Base-by-base conservation (phyloP, 2,329 filamentous ascomycete genomes). In the Penicillium sp. region DNA sequence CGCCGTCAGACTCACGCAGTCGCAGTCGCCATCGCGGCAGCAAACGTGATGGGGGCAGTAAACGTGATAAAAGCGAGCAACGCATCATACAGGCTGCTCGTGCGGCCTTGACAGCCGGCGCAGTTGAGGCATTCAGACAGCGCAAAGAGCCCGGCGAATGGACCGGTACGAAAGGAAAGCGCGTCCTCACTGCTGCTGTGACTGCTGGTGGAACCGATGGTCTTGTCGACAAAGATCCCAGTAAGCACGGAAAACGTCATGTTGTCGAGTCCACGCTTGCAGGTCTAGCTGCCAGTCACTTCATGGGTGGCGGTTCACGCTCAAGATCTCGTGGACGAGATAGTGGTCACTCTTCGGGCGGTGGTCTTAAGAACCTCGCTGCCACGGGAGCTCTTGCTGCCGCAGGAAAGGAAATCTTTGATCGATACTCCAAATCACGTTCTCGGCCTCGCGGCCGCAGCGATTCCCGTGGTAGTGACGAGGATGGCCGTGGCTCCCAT, bases 121-220 rank as follows among this genome's bases (percentile, higher is more conserved):
- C 92, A 38, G 89, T 91, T 52, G 92, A 97, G 74, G 93, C 93
- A 40, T 96, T 96, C 81, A 88, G 90, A 59, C 87, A 91, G 54
- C 87, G 92, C 71, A 96, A 93, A 67, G 89, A 94, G 60, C 89
- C 91, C 2, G 93, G 93, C 52, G 84, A 88, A 41, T 97, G 92
- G 91, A 88, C 87, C 61, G 93, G 92, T 36, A 88, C 90, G 60
- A 97, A 97, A 77, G 90, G 91, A 62, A 94, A 91, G 78, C 90
- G 93, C 50, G 85, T 97, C 57, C 83, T 96, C 46, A 97, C 93
- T 22, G 92, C 91, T 45, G 93, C 93, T 35, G 74, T 87, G 26
- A 88, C 90, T 75, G 91, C 93, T 57, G 93, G 90, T 63, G 89
- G 91, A 55, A 88, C 96, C 58, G 91, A 97, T 72, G 86, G 87